These are phyloP conservation scores for Monilinia fructicola DNA, from an alignment of 2,329 filamentous ascomycete genomes.

Conservation along the genomic window DNA sequence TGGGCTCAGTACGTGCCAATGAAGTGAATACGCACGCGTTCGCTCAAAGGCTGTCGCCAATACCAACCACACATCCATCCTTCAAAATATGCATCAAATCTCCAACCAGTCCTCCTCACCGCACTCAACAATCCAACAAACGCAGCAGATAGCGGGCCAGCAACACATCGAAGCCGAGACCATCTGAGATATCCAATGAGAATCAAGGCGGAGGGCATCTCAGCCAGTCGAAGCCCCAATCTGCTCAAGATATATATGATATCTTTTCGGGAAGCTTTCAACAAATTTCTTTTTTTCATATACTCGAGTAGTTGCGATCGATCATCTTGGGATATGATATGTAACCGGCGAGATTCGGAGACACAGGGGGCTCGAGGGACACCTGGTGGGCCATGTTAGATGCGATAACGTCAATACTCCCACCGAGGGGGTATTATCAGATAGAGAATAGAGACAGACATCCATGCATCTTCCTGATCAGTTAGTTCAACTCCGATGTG, in stretches of 20 bases:
- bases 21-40: slow-evolving; percentile 10
- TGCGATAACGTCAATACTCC: not conserved
- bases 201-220: not conserved
- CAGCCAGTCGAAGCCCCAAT: too few species aligned
- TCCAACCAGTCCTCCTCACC: not conserved
- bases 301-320: not conserved
- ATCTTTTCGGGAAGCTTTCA: not conserved
- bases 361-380: too few species aligned
- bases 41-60: not conserved
- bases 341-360: not conserved
- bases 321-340: not conserved
- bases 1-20: slow-evolving; percentile 31
- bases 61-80: slow-evolving; percentile 4
- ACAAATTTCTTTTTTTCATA: rapidly evolving
- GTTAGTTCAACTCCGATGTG: slow-evolving; percentile 1
- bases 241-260: not conserved
- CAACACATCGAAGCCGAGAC: slow-evolving; percentile 6
- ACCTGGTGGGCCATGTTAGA: not conserved
- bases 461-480: too few species aligned
- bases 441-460: not conserved
- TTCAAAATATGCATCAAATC: not conserved
- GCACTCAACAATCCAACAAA: not conserved
- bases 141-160: not conserved
- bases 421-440: not conserved
- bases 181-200: slow-evolving; percentile 1